Evolutionary conservation across 1,284 basidiomycete genomes (phyloP), one percentile per base, ranked within the genome.

Genomic region (Rhodotorula sp.): DNA sequence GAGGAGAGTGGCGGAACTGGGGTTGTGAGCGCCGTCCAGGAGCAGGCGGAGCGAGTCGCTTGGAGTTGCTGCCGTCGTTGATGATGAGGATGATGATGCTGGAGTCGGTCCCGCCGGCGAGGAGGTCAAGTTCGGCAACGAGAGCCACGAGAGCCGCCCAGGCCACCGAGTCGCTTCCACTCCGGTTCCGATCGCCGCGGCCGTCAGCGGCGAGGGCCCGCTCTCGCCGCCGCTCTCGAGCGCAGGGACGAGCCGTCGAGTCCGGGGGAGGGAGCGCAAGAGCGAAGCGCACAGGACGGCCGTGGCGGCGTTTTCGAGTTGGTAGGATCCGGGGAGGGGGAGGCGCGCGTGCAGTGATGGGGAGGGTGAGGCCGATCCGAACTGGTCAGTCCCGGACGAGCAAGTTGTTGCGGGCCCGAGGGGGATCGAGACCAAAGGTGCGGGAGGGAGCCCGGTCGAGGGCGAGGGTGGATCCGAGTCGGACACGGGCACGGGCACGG

Each of bases 21-120:
- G 83, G 78, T 99, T 99, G 80, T 99, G 96, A 1, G 96, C 95
- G 6, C 96, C 96, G 78, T 99, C 96, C 3, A 90, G 88, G 12
- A 99, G 84, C 8, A 94, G 81, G 26, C 6, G 45, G 4, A 22
- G 29, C 7, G 29, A n/a, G 14, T 29, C 3, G 26, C 30, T 49
- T 54, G 44, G 37, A 29, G 60, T 12, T 57, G 42, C 45, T 57
- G 42, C 5, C 57, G 45, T 26, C 26, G 49, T 4, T 10, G 24
- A 10, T 24, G 48, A 18, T 22, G 63, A 22, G n/a, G n/a, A n/a
- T n/a, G n/a, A n/a, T n/a, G n/a, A n/a, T n/a, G n/a, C n/a, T n/a
- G n/a, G n/a, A n/a, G n/a, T n/a, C n/a, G n/a, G n/a, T n/a, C n/a
- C n/a, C n/a, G n/a, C n/a, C n/a, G n/a, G n/a, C 6, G 12, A 4